Percentiles rank a stretch among this genome's conserved stretches.
Evolutionary conservation across 2,329 filamentous ascomycete species (phyloP).

Genomic region (Madurella fahalii): DNA sequence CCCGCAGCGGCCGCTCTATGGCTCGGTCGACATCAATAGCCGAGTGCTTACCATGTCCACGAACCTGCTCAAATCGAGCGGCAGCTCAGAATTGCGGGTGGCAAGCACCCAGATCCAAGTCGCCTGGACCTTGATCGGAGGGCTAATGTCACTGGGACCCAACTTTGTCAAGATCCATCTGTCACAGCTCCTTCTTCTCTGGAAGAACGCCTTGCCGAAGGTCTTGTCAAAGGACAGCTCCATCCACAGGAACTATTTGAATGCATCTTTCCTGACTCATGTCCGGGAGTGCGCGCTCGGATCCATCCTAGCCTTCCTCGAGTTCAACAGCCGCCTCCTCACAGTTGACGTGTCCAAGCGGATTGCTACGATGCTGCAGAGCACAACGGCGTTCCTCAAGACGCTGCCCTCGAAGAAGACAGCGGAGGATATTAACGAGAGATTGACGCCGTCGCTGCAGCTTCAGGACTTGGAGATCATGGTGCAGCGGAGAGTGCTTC

Average conservation of each 20-base stretch:
- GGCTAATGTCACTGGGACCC: constrained; percentile 90
- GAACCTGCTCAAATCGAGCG: constrained; percentile 84
- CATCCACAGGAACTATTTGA: constrained; percentile 74
- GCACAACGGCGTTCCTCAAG: constrained; percentile 85
- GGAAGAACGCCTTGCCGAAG: constrained; percentile 96
- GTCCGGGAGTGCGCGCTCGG: constrained; percentile 92
- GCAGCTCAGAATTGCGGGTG: constrained; percentile 82
- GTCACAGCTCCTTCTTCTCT: constrained; percentile 85
- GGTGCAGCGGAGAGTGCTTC: constrained; percentile 86
- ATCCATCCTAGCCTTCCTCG: constrained; percentile 85
- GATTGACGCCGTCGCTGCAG: constrained; percentile 79
- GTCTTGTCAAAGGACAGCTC: constrained; percentile 91
- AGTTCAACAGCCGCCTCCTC: constrained; percentile 86
- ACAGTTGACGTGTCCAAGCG: constrained; percentile 93
- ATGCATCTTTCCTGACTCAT: constrained; percentile 89
- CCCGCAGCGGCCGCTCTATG: constrained; percentile 81
- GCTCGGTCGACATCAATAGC: constrained; percentile 92
- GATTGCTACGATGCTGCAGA: constrained; percentile 90
- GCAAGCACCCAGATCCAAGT: constrained; percentile 96
- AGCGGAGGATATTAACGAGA: constrained; percentile 79
- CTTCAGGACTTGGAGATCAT: constrained; percentile 87
- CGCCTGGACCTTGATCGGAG: constrained; percentile 94
- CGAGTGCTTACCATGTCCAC: constrained; percentile 88
- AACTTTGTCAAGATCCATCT: constrained; percentile 99
- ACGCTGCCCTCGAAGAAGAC: constrained; percentile 78